These are phyloP conservation scores for Stephania cephalantha DNA, from an alignment of 164 flowering plant genomes.

Conservation along the genomic window DNA sequence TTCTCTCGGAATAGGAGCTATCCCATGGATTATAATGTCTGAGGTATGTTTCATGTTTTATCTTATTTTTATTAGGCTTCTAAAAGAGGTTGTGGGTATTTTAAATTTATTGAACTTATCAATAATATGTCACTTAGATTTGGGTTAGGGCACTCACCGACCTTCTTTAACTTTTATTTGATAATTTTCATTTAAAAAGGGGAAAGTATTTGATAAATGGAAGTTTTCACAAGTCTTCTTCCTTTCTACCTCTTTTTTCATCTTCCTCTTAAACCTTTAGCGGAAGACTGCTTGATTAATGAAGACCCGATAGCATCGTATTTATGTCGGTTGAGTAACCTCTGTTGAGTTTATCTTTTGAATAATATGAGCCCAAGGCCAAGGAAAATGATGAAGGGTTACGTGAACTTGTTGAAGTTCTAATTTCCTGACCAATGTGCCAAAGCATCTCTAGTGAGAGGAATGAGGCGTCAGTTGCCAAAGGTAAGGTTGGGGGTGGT, in stretches of 20 bases:
- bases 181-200: background rate
- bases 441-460: no score
- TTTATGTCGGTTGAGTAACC: background rate
- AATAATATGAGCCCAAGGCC: background rate
- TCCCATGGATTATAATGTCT: constrained; percentile 98
- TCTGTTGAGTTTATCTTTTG: background rate
- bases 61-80: background rate
- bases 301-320: background rate
- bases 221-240: background rate
- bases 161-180: background rate
- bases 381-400: background rate
- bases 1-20: constrained; percentile 87
- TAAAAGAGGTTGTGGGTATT: background rate
- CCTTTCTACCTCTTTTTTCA: no score
- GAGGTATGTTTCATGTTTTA: constrained; percentile 51
- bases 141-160: background rate
- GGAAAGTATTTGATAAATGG: background rate
- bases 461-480: no score
- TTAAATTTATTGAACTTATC: background rate
- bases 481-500: no score
- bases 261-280: no score
- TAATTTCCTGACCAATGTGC: background rate
- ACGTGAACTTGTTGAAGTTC: background rate
- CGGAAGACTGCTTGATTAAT: no score
- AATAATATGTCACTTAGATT: background rate